Evolutionary conservation across 768 basidiomycete species (phyloP), one percentile per base, ranked within the genome.

Genomic region (Mycena rebaudengoi): DNA sequence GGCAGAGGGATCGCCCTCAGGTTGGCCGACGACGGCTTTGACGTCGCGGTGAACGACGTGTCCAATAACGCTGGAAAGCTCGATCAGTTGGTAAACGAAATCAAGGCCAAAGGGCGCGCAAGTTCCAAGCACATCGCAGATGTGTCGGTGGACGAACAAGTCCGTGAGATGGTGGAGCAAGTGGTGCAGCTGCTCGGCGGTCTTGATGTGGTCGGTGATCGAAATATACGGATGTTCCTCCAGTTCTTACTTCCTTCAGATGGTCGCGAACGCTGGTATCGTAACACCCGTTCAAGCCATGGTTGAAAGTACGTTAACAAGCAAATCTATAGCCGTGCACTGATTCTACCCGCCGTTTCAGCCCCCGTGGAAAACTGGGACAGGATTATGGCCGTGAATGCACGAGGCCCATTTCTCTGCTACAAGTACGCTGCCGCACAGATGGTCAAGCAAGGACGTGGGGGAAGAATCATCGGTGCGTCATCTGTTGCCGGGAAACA

Each of bases 391-490:
- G 51, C 50, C 13, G 60, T 75, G 52, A 81, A 80, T 61, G 68
- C 67, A 13, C 69, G 72, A 5, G 74, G 80, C 1, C 59, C 71
- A 1, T 74, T 79, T 28, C 65, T 79, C 1, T 78, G 76, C 62
- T 81, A 78, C 64, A 75, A 77, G 48, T 72, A 73, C 53, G 79
- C 79, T 16, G 79, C 73, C 4, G 57, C 69, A 16, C 72, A 73
- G 39, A 82, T 82, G 81, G 73, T 82, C 44, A 68, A 71, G 14
- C 80, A 81, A 66, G 79, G 78, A 7, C 72, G 73, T 21, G 81
- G 81, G 2, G 81, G 81, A 14, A 67, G 76, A 25, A 75, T 82
- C 25, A 75, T 82, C 26, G 80, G 78, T 7, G 79, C 79, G 12
- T 74, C 71, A 2, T 82, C 83, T 5, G 60, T 75, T 1, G 74